Evolutionary conservation across 768 basidiomycete genomes (phyloP).

Genomic region (Amanita subjunquillea): DNA sequence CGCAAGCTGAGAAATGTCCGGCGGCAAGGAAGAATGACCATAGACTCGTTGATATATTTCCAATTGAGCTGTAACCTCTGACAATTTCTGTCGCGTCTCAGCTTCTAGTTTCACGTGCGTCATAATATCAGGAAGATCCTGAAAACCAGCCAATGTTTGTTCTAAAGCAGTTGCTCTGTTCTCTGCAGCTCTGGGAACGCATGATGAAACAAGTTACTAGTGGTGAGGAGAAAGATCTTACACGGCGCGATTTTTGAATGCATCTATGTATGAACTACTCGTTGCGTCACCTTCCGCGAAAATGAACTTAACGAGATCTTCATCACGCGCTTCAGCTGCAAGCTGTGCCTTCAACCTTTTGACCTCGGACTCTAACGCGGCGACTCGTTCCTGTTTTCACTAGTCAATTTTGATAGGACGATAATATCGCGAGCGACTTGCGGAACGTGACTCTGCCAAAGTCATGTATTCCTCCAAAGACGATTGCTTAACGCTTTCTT

Average conservation of each 20-base stretch:
- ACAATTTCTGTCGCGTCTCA: conserved; percentile 38
- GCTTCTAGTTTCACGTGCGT: conserved; percentile 39
- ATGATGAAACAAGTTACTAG: conserved; percentile 8
- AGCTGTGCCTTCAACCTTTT: conserved; percentile 62
- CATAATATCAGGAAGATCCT: conserved; percentile 44
- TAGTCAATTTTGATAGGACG: conserved; percentile 8
- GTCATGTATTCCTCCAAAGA: conserved; percentile 56
- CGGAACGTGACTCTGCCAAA: conserved; percentile 54
- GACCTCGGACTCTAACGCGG: conserved; percentile 61
- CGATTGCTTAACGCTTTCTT: conserved; percentile 46
- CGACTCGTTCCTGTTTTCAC: conserved; percentile 55
- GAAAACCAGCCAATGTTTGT: conserved; percentile 30
- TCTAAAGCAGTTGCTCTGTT: conserved; percentile 40
- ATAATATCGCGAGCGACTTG: conserved; percentile 14
- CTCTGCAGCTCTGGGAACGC: conserved; percentile 38
- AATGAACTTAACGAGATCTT: conserved; percentile 67
- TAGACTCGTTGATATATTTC: conserved; percentile 53
- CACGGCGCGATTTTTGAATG: conserved; percentile 45
- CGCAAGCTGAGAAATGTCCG: conserved; percentile 41
- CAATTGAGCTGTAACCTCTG: conserved; percentile 35
- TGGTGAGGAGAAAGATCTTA: conserved; percentile 21
- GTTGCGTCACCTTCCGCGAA: conserved; percentile 41
- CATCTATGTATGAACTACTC: conserved; percentile 31
- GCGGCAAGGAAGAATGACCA: conserved; percentile 43
- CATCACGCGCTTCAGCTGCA: conserved; percentile 63